Evolutionary conservation across 331 rosid genomes (phyloP).

Genomic region (Cucumis variabilis): DNA sequence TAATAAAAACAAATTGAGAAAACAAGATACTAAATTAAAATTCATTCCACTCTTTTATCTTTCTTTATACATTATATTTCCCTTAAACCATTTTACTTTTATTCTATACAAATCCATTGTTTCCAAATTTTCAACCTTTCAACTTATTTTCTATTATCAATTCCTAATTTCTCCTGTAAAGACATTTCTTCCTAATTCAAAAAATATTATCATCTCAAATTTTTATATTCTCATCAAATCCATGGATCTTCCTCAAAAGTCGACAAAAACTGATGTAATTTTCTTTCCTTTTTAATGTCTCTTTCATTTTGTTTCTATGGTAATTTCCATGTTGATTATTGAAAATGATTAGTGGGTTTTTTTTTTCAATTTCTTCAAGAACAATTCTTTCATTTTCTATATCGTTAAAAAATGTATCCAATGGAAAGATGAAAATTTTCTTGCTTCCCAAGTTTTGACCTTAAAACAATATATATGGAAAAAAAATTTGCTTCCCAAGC

Average conservation of each 20-base stretch:
- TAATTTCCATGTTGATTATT: background rate
- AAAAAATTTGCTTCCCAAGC: too few species aligned
- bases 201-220: background rate
- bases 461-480: too few species aligned
- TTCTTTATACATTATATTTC: background rate
- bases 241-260: background rate
- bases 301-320: background rate
- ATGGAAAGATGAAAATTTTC: background rate
- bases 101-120: background rate
- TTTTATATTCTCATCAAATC: too few species aligned
- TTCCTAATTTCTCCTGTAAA: slow-evolving; percentile 17
- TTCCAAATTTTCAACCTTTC: background rate
- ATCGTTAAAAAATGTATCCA: background rate
- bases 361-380: background rate
- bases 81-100: background rate
- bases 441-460: too few species aligned
- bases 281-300: background rate
- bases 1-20: background rate
- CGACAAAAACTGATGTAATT: background rate
- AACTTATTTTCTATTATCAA: background rate
- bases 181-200: background rate
- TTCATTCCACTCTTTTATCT: too few species aligned
- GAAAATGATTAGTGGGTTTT: background rate
- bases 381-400: background rate
- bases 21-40: background rate